Evolutionary conservation across 306 rosid genomes (phyloP).

Genomic region (Betula pendula): DNA sequence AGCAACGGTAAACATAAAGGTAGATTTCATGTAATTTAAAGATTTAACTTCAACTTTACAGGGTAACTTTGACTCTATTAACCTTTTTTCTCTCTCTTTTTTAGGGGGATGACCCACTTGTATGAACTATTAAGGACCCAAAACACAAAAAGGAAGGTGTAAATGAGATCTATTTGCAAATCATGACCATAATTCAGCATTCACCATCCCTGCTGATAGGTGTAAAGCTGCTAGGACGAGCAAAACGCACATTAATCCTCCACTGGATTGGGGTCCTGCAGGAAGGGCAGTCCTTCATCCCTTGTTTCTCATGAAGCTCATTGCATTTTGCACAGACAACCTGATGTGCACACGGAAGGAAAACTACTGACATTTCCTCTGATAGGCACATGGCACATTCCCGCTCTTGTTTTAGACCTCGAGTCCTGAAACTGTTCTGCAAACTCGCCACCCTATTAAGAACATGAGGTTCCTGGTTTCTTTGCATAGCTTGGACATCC

Average conservation of each 20-base stretch:
- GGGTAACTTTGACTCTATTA: slow-evolving; percentile 4
- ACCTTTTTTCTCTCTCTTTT: not conserved
- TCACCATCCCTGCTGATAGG: too few relatives aligned
- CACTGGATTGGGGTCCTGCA: slow-evolving; percentile 53
- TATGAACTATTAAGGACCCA: not conserved
- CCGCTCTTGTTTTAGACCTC: slow-evolving; percentile 51
- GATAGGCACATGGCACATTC: slow-evolving; percentile 79
- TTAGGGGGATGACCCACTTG: not conserved
- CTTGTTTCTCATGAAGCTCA: slow-evolving; percentile 62
- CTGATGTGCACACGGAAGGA: slow-evolving; percentile 72
- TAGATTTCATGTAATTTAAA: not conserved
- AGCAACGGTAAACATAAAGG: not conserved
- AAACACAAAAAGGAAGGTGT: too few relatives aligned
- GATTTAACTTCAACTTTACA: slow-evolving; percentile 6
- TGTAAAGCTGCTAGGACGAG: not conserved
- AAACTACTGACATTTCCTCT: slow-evolving; percentile 62
- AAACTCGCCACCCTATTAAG: slow-evolving; percentile 2
- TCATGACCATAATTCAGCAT: too few relatives aligned
- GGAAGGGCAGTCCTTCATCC: slow-evolving; percentile 75
- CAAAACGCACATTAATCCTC: slow-evolving; percentile 35
- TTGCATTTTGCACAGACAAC: slow-evolving; percentile 63
- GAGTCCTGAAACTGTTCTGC: slow-evolving; percentile 21
- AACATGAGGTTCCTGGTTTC: slow-evolving; percentile 26
- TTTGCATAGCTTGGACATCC: slow-evolving; percentile 21
- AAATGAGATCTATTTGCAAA: not conserved